These are phyloP conservation scores for Colletotrichum sojae DNA, from an alignment of 2,329 filamentous ascomycete species.

Conservation along the genomic window DNA sequence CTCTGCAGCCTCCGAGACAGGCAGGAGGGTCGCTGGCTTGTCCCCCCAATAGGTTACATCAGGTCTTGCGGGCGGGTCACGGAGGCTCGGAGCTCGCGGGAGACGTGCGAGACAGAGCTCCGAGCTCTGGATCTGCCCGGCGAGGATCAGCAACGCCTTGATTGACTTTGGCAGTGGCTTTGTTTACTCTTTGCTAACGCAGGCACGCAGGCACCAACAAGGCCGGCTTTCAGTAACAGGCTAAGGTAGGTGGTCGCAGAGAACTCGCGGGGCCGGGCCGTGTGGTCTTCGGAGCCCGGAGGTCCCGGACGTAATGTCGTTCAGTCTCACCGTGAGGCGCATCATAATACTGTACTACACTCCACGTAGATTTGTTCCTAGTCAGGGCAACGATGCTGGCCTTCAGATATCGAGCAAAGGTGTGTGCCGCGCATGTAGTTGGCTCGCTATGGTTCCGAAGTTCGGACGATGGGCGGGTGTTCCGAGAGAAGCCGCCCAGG, in stretches of 20 bases:
- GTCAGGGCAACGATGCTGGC: conserved; percentile 4
- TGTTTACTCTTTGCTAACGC: conserved; percentile 13
- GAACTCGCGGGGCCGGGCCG: conserved; percentile 20
- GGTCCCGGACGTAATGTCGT: neutral
- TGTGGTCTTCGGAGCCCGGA: conserved; percentile 9
- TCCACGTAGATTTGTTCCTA: neutral
- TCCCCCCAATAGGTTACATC: conserved; percentile 23
- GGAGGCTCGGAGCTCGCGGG: conserved; percentile 36
- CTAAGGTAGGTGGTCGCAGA: neutral
- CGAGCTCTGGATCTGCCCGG: conserved; percentile 18
- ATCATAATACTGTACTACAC: conserved; percentile 15
- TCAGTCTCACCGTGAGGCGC: conserved; percentile 38
- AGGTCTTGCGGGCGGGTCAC: conserved; percentile 22
- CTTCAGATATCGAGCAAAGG: neutral
- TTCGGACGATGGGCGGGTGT: conserved; percentile 36
- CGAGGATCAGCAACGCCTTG: conserved; percentile 18
- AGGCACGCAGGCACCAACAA: conserved; percentile 17
- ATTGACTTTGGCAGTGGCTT: conserved; percentile 11
- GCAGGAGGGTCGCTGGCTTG: conserved; percentile 18
- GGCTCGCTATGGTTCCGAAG: conserved; percentile 31
- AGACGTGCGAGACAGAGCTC: conserved; percentile 34
- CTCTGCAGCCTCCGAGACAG: conserved; percentile 11
- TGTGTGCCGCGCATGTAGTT: conserved; percentile 14
- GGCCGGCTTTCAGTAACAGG: neutral
- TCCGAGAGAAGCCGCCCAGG: conserved; percentile 38